Evolutionary conservation across 1,139 yeast species (phyloP), one percentile per base, ranked within the genome.

Genomic region (Barnettozyma hawaiiensis): DNA sequence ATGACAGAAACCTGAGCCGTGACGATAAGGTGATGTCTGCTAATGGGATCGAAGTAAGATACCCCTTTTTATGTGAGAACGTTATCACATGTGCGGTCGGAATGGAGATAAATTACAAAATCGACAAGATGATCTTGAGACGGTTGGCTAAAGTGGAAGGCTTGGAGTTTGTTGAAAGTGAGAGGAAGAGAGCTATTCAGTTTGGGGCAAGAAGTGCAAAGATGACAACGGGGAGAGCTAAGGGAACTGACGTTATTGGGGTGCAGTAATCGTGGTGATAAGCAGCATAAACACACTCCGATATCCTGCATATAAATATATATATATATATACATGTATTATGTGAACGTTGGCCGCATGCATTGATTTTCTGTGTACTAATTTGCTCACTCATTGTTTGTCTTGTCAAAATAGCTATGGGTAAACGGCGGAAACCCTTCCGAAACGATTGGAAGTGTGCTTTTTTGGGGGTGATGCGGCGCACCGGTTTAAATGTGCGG

Each of bases 161-260:
- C 0, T 61, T 90, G 33, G 60, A 52, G 0, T 74, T 73, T 62
- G 94, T 87, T 0, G 67, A 79, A 19, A 65, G 68, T 27, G 97
- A 92, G 57, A 77, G 83, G n/a, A 92, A 92, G 59, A 69, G 98
- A 39, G 99, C 99, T 0, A 89, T 92, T 47, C 98, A 92, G 58
- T 92, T 92, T 64, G 99, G 99, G 0, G 85, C 97, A 1, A 80
- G 85, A 52, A 84, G 96, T 58, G 98, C 99, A 2, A 92, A 92
- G 60, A 77, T 92, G 81, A 59, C 63, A 5, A 55, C 59, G 27
- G 64, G 67, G 9, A 64, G 59, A 42, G 60, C 61, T 27, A 61
- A 61, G 41, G 70, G 70, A 2, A 64, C 70, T 2, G 69, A 65
- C 21, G 18, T 32, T 32, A 18, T 32, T 20, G 15, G 11, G n/a